Percentiles rank a stretch among this genome's conserved stretches.
phyloP scores from a whole-genome alignment of 441 rosid species.

The Populus tomentosa region DNA sequence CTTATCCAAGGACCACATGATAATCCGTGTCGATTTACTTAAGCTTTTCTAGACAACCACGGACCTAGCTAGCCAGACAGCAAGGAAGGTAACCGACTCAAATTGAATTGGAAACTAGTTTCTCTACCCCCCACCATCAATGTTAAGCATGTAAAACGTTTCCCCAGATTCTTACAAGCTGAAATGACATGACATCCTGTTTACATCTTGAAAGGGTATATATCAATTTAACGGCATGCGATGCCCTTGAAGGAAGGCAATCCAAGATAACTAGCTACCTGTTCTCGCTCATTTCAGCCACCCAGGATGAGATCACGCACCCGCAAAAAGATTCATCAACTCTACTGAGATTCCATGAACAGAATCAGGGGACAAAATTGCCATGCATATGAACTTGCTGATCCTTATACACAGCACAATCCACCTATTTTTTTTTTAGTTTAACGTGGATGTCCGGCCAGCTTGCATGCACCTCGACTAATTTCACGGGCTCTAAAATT shows the following conservation, averaged over 20 bases:
- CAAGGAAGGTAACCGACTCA: background rate
- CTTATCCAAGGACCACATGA: background rate
- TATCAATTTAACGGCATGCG: background rate
- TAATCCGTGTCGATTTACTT: background rate
- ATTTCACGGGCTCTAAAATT: too few relatives aligned
- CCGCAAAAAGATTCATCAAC: background rate
- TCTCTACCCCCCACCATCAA: background rate
- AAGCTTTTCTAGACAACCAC: background rate
- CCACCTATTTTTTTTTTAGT: too few relatives aligned
- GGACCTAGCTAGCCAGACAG: background rate
- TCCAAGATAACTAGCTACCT: background rate
- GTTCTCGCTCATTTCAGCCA: background rate
- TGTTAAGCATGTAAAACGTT: background rate
- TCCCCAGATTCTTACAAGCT: background rate
- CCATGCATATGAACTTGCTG: background rate
- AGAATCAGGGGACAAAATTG: background rate
- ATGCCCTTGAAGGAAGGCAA: background rate
- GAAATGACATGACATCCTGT: background rate
- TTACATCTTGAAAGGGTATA: background rate
- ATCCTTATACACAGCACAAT: conserved; percentile 3
- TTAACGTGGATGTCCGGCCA: too few relatives aligned
- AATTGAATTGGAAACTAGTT: background rate
- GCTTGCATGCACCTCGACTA: too few relatives aligned
- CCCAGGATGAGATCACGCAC: background rate
- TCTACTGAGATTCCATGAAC: background rate